phyloP scores from a whole-genome alignment of 371 early-diverging fungal genomes.

The Rhizomucor miehei region DNA sequence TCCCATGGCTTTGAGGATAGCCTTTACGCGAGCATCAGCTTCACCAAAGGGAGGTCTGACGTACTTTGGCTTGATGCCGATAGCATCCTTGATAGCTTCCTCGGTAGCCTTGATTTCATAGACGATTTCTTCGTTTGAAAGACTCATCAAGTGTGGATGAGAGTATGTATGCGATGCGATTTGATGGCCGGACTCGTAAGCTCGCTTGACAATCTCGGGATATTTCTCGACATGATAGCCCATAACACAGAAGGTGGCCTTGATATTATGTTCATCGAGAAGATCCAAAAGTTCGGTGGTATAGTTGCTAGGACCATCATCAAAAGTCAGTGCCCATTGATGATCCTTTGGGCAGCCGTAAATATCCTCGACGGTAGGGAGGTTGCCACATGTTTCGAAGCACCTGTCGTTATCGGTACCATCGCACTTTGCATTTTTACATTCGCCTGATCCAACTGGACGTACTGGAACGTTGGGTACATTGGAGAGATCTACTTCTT shows the following conservation, averaged over 20 bases:
- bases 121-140: conserved; percentile 36
- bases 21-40: conserved; percentile 48
- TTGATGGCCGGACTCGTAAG: conserved; percentile 50
- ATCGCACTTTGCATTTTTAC: conserved; percentile 30
- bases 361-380: conserved; percentile 24
- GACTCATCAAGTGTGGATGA: conserved; percentile 45
- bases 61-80: conserved; percentile 57
- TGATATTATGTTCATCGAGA: conserved; percentile 41
- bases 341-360: conserved; percentile 34
- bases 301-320: conserved; percentile 61
- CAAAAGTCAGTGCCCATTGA: conserved; percentile 54
- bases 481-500: conserved; percentile 47
- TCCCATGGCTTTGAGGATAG: conserved; percentile 41
- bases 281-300: conserved; percentile 53
- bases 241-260: conserved; percentile 73
- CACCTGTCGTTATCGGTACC: conserved; percentile 34
- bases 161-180: conserved; percentile 54
- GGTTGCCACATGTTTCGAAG: conserved; percentile 39
- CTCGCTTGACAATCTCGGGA: conserved; percentile 35
- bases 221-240: conserved; percentile 43
- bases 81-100: conserved; percentile 37
- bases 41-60: conserved; percentile 63
- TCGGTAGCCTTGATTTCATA: conserved; percentile 46
- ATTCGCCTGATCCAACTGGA: conserved; percentile 33
- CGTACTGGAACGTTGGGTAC: conserved; percentile 28